phyloP scores from a whole-genome alignment of 2,329 filamentous ascomycete species.

The Microsporum audouinii region DNA sequence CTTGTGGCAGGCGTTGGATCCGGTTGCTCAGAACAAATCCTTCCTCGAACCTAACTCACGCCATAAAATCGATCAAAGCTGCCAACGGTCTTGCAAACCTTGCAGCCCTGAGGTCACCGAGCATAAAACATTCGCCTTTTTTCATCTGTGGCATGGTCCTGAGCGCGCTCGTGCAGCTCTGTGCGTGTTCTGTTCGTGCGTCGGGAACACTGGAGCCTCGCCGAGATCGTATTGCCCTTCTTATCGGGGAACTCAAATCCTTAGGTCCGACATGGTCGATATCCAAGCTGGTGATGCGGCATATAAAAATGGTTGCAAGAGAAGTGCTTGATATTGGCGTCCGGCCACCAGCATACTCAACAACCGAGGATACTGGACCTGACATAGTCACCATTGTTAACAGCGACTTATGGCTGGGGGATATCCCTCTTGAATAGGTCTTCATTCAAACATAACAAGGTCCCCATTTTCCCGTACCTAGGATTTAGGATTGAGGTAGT shows the following conservation, averaged over 20 bases:
- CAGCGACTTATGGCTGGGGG: constrained; percentile 15
- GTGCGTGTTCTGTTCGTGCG: constrained; percentile 57
- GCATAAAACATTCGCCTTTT: constrained; percentile 68
- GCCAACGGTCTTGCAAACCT: constrained; percentile 70
- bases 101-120: constrained; percentile 45
- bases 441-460: background rate
- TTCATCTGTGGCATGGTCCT: constrained; percentile 71
- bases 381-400: constrained; percentile 14
- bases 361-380: constrained; percentile 10
- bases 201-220: constrained; percentile 46
- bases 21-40: constrained; percentile 31
- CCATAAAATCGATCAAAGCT: constrained; percentile 66
- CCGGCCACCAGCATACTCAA: constrained; percentile 14
- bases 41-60: constrained; percentile 45
- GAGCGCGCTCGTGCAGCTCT: constrained; percentile 69
- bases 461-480: background rate
- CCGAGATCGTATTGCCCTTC: constrained; percentile 62
- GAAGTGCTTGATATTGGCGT: constrained; percentile 48
- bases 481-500: background rate
- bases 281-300: constrained; percentile 55
- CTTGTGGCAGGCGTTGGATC: constrained; percentile 31
- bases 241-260: constrained; percentile 62
- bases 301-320: constrained; percentile 68
- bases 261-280: constrained; percentile 62
- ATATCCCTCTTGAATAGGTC: constrained; percentile 13